Conservation (phyloP, 345 rosid species). For the Psidium guajava region DNA sequence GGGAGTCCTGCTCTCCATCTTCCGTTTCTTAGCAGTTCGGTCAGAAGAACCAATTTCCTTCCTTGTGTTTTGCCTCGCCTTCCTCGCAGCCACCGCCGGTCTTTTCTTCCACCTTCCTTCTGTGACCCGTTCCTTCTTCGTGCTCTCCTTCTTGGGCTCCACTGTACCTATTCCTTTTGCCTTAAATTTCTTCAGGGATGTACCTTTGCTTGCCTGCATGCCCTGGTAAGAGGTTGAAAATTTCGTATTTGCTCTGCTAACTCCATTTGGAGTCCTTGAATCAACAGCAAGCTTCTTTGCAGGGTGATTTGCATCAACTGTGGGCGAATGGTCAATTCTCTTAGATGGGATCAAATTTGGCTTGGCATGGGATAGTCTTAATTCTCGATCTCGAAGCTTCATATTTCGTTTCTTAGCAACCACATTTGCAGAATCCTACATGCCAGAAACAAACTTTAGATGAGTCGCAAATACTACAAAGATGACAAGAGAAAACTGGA, state of each 20-base stretch:
- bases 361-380: conserved; percentile 51
- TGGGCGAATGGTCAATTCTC: conserved; percentile 35
- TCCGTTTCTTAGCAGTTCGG: conserved; percentile 56
- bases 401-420: conserved; percentile 46
- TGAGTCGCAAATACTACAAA: neutral
- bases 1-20: conserved; percentile 50
- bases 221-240: conserved; percentile 63
- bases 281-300: conserved; percentile 33
- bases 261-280: conserved; percentile 24
- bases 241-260: conserved; percentile 10
- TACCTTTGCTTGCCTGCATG: conserved; percentile 64
- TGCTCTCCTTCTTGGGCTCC: conserved; percentile 20
- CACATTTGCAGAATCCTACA: conserved; percentile 72
- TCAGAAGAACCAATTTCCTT: conserved; percentile 24
- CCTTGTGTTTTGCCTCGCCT: conserved; percentile 33
- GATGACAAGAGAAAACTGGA: neutral
- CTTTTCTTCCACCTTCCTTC: conserved; percentile 43
- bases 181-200: conserved; percentile 36
- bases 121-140: conserved; percentile 9
- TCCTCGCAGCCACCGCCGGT: conserved; percentile 82
- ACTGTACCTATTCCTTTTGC: conserved; percentile 18
- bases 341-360: conserved; percentile 55
- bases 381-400: conserved; percentile 71
- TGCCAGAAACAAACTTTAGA: neutral
- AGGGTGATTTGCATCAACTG: conserved; percentile 19